Base-by-base conservation (phyloP, 306 rosid genomes). In the Vigna mungo region DNA sequence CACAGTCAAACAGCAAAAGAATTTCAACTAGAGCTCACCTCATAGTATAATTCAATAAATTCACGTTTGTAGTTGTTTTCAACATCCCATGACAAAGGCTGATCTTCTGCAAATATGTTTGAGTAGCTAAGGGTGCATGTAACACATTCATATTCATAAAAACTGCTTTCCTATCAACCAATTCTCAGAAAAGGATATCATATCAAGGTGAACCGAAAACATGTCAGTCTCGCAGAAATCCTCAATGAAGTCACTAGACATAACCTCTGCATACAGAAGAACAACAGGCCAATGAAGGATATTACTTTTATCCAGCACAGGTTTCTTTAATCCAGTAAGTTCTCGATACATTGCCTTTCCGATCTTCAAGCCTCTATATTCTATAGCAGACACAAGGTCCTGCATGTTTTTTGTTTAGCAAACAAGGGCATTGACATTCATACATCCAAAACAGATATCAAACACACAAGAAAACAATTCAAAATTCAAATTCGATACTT, bases 221-320 rank as follows among this genome's bases (percentile, higher is more conserved):
- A 90, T 85, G 89, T 95, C 97, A 3, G 89, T 87, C 97, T 95
- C 98, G 5, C 96, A 92, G 78, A 92, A 95, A 83, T 95, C 97
- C 87, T 95, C 97, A 18, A 95, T 92, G 75, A 95, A 90, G 85
- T 92, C 98, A 75, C 97, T 90, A 55, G 97, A 90, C 98, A 92
- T 95, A 85, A 90, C 93, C 87, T 90, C 98, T 11, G 97, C 97
- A 78, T 95, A 95, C 59, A 95, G 89, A 79, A 92, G 87, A 86
- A 92, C 86, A 86, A 95, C 98, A 39, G 98, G 97, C 97, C 98
- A 95, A 76, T 89, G 97, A 80, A 95, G 91, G 78, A 90, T 88
- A 41, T 86, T 90, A 78, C 77, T 85, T 83, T 82, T 89, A 76
- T 92, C 97, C 56, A 92, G 80, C 74, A 86, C 84, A 10, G 93